A percentile compares a stretch with the other conserved stretches of the same genome.
Conservation (phyloP, 176 grass and related monocot species). For the Oryza punctata region DNA sequence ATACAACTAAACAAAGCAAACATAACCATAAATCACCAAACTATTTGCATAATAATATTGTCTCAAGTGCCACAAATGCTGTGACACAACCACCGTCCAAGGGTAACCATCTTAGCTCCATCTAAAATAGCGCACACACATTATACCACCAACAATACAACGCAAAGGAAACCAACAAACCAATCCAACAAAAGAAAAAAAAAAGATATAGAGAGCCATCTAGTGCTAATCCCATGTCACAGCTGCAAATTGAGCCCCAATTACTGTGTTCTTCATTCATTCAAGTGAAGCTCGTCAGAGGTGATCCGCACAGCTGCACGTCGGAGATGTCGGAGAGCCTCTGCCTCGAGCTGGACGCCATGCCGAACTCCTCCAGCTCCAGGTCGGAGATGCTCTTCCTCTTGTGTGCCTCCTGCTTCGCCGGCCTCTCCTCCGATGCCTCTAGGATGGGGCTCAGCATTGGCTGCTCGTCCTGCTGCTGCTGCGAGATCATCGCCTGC, state of each 20-base stretch:
- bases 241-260: background rate
- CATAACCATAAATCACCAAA: background rate
- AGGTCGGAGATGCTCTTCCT: slow-evolving; percentile 76
- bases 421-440: slow-evolving; percentile 60
- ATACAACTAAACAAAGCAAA: background rate
- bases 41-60: background rate
- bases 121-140: background rate
- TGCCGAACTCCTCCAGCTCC: slow-evolving; percentile 73
- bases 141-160: slow-evolving; percentile 19
- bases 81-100: slow-evolving; percentile 8
- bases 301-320: slow-evolving; percentile 72
- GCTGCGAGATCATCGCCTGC: slow-evolving; percentile 59
- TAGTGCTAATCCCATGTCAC: slow-evolving; percentile 23
- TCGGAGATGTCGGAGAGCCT: slow-evolving; percentile 88
- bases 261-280: slow-evolving; percentile 17
- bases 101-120: background rate
- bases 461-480: slow-evolving; percentile 40
- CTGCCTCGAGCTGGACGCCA: slow-evolving; percentile 59
- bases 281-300: slow-evolving; percentile 58
- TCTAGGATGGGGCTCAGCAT: slow-evolving; percentile 71
- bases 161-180: background rate
- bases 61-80: slow-evolving; percentile 34
- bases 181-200: slow-evolving; percentile 1
- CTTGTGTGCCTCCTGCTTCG: slow-evolving; percentile 52
- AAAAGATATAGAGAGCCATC: background rate